phyloP scores from a whole-genome alignment of 495 filamentous ascomycete species.

The Neurospora sp. region DNA sequence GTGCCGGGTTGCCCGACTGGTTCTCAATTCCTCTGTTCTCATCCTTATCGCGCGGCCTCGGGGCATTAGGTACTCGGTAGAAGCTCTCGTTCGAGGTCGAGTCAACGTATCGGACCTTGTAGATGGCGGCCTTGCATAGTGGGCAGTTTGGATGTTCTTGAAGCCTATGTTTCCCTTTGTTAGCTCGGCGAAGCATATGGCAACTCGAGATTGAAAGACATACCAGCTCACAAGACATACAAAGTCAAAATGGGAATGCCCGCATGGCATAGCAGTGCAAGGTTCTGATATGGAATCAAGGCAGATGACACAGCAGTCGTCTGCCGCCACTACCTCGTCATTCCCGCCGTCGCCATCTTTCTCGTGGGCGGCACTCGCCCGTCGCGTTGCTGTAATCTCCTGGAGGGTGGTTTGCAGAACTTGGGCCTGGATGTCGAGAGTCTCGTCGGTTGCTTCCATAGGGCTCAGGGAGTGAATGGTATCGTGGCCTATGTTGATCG shows the following conservation, averaged over 20 bases:
- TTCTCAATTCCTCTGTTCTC: not conserved
- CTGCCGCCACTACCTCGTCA: conserved; percentile 1
- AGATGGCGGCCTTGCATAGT: conserved; percentile 62
- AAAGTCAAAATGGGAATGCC: conserved; percentile 74
- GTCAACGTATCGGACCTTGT: conserved; percentile 55
- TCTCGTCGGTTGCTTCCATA: conserved; percentile 18
- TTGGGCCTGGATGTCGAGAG: conserved; percentile 29
- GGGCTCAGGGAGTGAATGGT: not conserved
- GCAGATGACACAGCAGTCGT: conserved; percentile 57
- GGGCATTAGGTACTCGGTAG: conserved; percentile 26
- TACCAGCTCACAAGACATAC: conserved; percentile 71
- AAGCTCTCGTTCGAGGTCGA: conserved; percentile 42
- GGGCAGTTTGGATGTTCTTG: conserved; percentile 65
- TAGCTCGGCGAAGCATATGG: not conserved
- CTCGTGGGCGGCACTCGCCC: not conserved
- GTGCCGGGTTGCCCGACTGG: not conserved
- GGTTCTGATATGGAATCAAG: conserved; percentile 63
- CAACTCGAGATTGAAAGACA: not conserved
- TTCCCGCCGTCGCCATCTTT: not conserved
- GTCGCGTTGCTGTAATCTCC: conserved; percentile 28
- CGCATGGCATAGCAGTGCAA: conserved; percentile 62
- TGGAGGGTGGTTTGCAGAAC: conserved; percentile 37
- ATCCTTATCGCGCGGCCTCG: not conserved
- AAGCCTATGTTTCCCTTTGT: conserved; percentile 18
- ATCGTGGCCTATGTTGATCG: not conserved